Evolutionary conservation across 1,139 yeast genomes (phyloP).

Genomic region (Lodderomyces jiufengensis): DNA sequence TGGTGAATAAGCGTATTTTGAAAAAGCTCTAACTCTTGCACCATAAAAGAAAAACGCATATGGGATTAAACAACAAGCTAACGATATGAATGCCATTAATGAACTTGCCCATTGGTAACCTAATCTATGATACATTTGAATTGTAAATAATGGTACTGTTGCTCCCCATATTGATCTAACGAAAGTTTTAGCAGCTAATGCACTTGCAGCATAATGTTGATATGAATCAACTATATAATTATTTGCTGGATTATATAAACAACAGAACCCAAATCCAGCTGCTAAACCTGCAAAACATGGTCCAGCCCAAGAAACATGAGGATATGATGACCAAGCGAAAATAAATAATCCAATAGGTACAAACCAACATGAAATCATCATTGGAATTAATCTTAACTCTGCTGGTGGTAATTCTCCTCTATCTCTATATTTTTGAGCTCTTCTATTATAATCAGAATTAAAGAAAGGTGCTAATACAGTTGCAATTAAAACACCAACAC

Average conservation of each 20-base stretch:
- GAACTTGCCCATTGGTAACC: slow-evolving; percentile 72
- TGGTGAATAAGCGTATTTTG: slow-evolving; percentile 50
- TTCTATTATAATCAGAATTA: slow-evolving; percentile 55
- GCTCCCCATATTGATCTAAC: slow-evolving; percentile 74
- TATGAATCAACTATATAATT: slow-evolving; percentile 69
- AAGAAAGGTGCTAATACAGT: slow-evolving; percentile 51
- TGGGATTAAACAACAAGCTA: slow-evolving; percentile 63
- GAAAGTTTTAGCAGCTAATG: slow-evolving; percentile 64
- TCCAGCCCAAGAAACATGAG: slow-evolving; percentile 58
- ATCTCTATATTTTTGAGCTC: slow-evolving; percentile 48
- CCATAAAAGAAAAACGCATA: slow-evolving; percentile 52
- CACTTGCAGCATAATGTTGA: slow-evolving; percentile 70
- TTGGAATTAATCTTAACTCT: slow-evolving; percentile 57
- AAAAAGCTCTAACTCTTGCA: slow-evolving; percentile 48
- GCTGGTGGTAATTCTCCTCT: slow-evolving; percentile 59
- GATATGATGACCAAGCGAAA: slow-evolving; percentile 63
- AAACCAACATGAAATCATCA: slow-evolving; percentile 63
- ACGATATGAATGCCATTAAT: slow-evolving; percentile 59
- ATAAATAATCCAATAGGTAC: slow-evolving; percentile 57
- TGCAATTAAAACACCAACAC: slow-evolving; percentile 60
- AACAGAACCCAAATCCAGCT: slow-evolving; percentile 60
- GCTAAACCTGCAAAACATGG: slow-evolving; percentile 60
- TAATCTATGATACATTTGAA: slow-evolving; percentile 70
- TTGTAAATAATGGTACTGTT: slow-evolving; percentile 68
- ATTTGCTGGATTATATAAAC: slow-evolving; percentile 63